Conservation (phyloP, 495 filamentous ascomycete species). For the Daldinia grandis region DNA sequence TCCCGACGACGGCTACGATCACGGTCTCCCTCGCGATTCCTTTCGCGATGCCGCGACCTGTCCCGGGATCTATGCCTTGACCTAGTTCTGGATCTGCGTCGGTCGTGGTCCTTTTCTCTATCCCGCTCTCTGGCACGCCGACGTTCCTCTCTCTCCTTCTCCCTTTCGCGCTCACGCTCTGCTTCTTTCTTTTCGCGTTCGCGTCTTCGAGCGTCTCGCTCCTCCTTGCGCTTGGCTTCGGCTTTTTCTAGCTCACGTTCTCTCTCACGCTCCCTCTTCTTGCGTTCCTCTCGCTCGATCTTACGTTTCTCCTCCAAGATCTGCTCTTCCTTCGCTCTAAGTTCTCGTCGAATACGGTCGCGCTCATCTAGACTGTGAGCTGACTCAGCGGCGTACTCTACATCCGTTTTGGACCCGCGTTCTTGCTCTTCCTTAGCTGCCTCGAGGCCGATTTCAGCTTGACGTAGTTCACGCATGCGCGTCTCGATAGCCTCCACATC, state of each 20-base stretch:
- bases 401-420: slow-evolving; percentile 80
- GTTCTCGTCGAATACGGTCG: slow-evolving; percentile 70
- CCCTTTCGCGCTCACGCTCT: slow-evolving; percentile 64
- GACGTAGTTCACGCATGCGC: slow-evolving; percentile 73
- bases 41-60: slow-evolving; percentile 42
- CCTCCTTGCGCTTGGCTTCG: slow-evolving; percentile 66
- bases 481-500: slow-evolving; percentile 71
- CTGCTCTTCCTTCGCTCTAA: slow-evolving; percentile 67
- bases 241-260: slow-evolving; percentile 68
- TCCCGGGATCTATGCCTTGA: slow-evolving; percentile 46
- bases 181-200: slow-evolving; percentile 65
- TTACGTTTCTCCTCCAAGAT: slow-evolving; percentile 73
- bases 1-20: slow-evolving; percentile 43
- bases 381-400: slow-evolving; percentile 78
- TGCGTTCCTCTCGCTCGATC: slow-evolving; percentile 68
- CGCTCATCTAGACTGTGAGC: slow-evolving; percentile 70
- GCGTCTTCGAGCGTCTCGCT: slow-evolving; percentile 63
- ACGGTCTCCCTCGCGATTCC: slow-evolving; percentile 42
- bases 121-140: slow-evolving; percentile 52
- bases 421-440: slow-evolving; percentile 71
- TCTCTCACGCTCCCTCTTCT: slow-evolving; percentile 62
- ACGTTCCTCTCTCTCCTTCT: slow-evolving; percentile 63
- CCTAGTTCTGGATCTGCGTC: slow-evolving; percentile 45
- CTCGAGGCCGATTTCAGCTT: slow-evolving; percentile 78
- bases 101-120: slow-evolving; percentile 47